A percentile compares a stretch with the other conserved stretches of the same genome.
Conservation (phyloP, 2,329 filamentous ascomycete genomes). For the Emericellopsis cladophorae region DNA sequence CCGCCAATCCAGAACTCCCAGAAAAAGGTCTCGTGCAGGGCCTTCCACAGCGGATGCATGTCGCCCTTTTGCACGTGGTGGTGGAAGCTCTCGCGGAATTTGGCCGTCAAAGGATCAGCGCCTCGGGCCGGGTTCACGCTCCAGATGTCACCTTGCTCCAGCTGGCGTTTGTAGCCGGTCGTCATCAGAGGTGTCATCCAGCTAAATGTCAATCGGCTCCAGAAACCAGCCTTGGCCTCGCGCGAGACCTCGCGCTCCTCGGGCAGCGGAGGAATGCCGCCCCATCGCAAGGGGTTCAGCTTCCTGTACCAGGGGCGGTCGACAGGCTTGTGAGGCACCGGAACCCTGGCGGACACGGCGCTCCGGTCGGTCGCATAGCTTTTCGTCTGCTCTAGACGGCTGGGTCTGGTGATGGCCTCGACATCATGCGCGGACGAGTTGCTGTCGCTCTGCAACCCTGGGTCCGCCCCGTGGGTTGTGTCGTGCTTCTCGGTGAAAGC, state of each 20-base stretch:
- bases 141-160: slow-evolving; percentile 83
- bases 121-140: slow-evolving; percentile 70
- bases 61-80: slow-evolving; percentile 54
- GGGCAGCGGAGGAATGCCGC: slow-evolving; percentile 40
- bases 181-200: slow-evolving; percentile 88
- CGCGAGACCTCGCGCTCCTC: slow-evolving; percentile 40
- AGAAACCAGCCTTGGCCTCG: slow-evolving; percentile 61
- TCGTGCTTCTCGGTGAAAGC: not conserved
- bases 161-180: slow-evolving; percentile 69
- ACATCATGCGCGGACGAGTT: slow-evolving; percentile 3
- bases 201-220: slow-evolving; percentile 69
- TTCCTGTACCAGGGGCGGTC: slow-evolving; percentile 48
- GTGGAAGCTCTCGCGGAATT: slow-evolving; percentile 56
- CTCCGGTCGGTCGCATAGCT: slow-evolving; percentile 43
- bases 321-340: slow-evolving; percentile 15
- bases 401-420: slow-evolving; percentile 5
- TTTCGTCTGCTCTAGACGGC: slow-evolving; percentile 19
- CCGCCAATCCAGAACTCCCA: slow-evolving; percentile 78
- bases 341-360: slow-evolving; percentile 28
- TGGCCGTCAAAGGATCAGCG: slow-evolving; percentile 55
- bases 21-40: slow-evolving; percentile 77
- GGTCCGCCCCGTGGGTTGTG: slow-evolving; percentile 3
- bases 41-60: slow-evolving; percentile 63
- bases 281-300: slow-evolving; percentile 50
- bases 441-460: not conserved